Evolutionary conservation across 495 filamentous ascomycete species (phyloP).

Genomic region (Penicillium roqueforti): DNA sequence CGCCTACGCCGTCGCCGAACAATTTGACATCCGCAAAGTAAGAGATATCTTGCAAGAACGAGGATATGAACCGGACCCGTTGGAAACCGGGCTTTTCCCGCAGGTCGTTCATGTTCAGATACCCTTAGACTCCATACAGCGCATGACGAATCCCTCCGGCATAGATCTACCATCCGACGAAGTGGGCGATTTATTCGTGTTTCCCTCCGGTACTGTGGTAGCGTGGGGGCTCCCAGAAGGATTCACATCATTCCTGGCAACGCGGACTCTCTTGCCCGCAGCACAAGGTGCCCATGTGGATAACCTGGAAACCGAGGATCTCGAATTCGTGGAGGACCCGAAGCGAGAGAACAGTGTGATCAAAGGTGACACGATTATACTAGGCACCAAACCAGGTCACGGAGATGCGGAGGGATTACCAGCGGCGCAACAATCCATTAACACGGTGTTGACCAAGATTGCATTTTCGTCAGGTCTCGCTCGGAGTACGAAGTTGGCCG

Average conservation of each 20-base stretch:
- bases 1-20: constrained; percentile 80
- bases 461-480: constrained; percentile 96
- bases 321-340: constrained; percentile 79
- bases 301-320: constrained; percentile 75
- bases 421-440: constrained; percentile 45
- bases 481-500: constrained; percentile 91
- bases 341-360: constrained; percentile 71
- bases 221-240: constrained; percentile 78
- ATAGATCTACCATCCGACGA: constrained; percentile 58
- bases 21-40: constrained; percentile 73
- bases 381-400: constrained; percentile 63
- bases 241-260: constrained; percentile 67
- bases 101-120: constrained; percentile 64
- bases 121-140: constrained; percentile 49
- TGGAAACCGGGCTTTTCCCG: constrained; percentile 56
- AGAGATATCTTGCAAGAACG: constrained; percentile 65
- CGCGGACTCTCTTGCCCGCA: constrained; percentile 65
- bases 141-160: constrained; percentile 49
- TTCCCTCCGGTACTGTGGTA: constrained; percentile 93
- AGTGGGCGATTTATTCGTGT: constrained; percentile 90
- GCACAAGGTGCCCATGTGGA: constrained; percentile 70
- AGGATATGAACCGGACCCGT: constrained; percentile 63
- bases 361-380: constrained; percentile 80
- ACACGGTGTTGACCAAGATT: constrained; percentile 86
- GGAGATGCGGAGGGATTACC: constrained; percentile 12